Base-by-base conservation (phyloP, 371 early-diverging fungal species). In the Encephalitozoon romaleae region DNA sequence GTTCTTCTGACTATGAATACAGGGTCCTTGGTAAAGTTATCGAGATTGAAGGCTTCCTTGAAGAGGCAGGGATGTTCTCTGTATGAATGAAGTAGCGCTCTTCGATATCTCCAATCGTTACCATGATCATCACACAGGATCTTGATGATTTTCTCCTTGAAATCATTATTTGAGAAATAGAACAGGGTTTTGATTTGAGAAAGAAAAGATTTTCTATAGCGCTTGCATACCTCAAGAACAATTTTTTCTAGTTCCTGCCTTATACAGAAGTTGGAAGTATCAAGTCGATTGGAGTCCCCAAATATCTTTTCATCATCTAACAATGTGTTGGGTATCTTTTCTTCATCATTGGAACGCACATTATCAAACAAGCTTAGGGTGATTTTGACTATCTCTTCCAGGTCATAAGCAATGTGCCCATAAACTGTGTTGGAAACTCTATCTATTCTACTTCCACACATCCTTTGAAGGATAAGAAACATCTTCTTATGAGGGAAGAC, bases 21-120 rank as follows among this genome's bases (percentile, higher is more conserved):
- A 39, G 54, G 65, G 51, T 77, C 78, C 21, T 72, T 72, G 4
- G 47, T 32, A 59, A 77, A 68, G 30, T 5, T 8, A 12, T 65
- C 39, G n/a, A 64, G 4, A 4, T 28, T 63, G 25, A 51, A 47
- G 9, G 47, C 18, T 1, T 21, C 32, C n/a, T 42, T 23, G n/a
- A 76, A 51, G 2, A 55, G 32, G 5, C 9, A 21, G 12, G 49
- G 53, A 28, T 45, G 9, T 32, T 70, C 54, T 28, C 38, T 30
- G 28, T 63, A 72, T 11, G 51, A 52, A 26, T 66, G 41, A 3
- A 77, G 21, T 6, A 77, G 39, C n/a, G 47, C 49, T 21, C 34
- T 70, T 53, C 72, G 49, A 63, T 72, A 77, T 30, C 78, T 64
- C 78, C 78, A 77, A 28, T 71, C 42, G 8, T 65, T 21, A 53